These are phyloP conservation scores for Cladorrhinum samala DNA, from an alignment of 495 filamentous ascomycete genomes.

Conservation along the genomic window DNA sequence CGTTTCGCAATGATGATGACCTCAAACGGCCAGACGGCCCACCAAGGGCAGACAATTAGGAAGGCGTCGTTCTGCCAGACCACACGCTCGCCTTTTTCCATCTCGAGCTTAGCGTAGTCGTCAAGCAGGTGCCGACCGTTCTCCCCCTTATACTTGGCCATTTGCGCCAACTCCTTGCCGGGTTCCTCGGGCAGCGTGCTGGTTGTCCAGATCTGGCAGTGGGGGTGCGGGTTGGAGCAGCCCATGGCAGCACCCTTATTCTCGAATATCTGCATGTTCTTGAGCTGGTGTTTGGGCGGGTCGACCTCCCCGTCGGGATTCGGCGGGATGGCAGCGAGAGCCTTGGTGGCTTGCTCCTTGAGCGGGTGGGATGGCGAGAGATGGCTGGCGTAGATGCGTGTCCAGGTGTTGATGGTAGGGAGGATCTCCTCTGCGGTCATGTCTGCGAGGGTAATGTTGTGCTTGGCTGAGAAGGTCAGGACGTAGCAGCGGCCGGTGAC, in stretches of 20 bases:
- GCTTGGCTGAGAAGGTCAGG: conserved; percentile 81
- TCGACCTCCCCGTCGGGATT: conserved; percentile 34
- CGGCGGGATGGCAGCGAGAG: conserved; percentile 34
- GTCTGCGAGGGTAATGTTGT: conserved; percentile 90
- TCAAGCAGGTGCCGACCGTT: conserved; percentile 71
- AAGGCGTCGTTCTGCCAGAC: conserved; percentile 82
- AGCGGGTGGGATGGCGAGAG: conserved; percentile 67
- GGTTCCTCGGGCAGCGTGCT: conserved; percentile 86
- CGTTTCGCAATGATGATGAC: conserved; percentile 80
- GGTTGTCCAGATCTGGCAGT: conserved; percentile 95
- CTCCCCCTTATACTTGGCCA: conserved; percentile 67
- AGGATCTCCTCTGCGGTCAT: conserved; percentile 62
- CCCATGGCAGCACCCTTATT: conserved; percentile 99
- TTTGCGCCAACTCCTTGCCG: conserved; percentile 64
- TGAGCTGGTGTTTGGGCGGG: conserved; percentile 69
- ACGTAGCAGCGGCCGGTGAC: conserved; percentile 98
- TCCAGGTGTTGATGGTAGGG: conserved; percentile 79
- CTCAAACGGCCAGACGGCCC: conserved; percentile 96
- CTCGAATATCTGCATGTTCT: conserved; percentile 99
- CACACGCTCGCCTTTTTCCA: conserved; percentile 72
- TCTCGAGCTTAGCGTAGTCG: conserved; percentile 82
- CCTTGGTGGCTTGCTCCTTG: conserved; percentile 31
- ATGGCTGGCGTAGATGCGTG: conserved; percentile 76
- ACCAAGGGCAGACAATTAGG: conserved; percentile 88
- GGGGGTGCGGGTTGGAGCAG: conserved; percentile 96